Evolutionary conservation across 495 filamentous ascomycete species (phyloP).

Genomic region (Halenospora varia): DNA sequence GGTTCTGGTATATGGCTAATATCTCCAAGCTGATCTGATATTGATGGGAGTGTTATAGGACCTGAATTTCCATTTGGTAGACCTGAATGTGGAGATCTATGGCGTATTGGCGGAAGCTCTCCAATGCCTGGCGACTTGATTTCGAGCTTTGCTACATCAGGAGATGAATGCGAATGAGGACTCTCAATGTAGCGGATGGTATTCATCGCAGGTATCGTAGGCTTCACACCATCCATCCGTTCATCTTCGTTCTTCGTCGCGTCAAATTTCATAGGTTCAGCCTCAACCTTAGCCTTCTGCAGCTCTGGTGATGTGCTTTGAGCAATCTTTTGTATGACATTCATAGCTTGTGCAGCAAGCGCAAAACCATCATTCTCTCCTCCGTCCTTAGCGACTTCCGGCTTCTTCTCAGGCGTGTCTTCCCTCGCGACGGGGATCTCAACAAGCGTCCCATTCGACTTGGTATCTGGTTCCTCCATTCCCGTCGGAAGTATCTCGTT

Average conservation of each 20-base stretch:
- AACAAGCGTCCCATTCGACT: constrained; percentile 5
- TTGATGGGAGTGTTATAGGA: constrained; percentile 36
- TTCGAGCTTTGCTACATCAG: constrained; percentile 14
- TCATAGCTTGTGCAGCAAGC: constrained; percentile 25
- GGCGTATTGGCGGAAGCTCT: constrained; percentile 48
- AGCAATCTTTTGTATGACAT: constrained; percentile 20
- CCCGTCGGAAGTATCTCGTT: constrained; percentile 32
- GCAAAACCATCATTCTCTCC: constrained; percentile 16
- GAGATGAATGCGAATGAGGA: background rate
- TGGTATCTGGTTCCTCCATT: constrained; percentile 21
- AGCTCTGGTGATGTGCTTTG: constrained; percentile 20
- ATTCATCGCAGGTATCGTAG: constrained; percentile 18
- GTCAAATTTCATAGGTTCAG: constrained; percentile 19
- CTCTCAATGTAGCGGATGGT: constrained; percentile 5
- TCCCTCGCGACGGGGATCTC: constrained; percentile 13
- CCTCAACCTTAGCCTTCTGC: constrained; percentile 16
- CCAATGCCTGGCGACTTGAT: constrained; percentile 11
- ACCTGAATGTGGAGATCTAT: constrained; percentile 40
- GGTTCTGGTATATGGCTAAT: constrained; percentile 24
- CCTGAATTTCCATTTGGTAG: constrained; percentile 30
- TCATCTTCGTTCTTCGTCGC: constrained; percentile 15
- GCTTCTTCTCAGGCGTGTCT: constrained; percentile 18
- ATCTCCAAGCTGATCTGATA: constrained; percentile 33
- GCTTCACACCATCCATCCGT: constrained; percentile 23
- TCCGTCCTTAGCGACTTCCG: constrained; percentile 25